Evolutionary conservation across 2,329 filamentous ascomycete species (phyloP).

Genomic region (Colletotrichum lupini): DNA sequence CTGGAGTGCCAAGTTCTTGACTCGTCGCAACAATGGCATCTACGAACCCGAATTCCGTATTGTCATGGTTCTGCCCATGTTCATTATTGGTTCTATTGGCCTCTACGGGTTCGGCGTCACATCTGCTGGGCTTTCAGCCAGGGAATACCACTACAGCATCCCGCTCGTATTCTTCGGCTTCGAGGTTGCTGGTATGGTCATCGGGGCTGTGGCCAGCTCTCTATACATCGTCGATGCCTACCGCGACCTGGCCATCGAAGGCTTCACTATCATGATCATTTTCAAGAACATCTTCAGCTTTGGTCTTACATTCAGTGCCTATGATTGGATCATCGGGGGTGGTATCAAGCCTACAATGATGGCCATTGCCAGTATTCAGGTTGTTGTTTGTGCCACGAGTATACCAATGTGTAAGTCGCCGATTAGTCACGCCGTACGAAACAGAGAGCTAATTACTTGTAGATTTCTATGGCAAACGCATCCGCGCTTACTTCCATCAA

Average conservation of each 20-base stretch:
- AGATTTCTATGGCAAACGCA: conserved; percentile 84
- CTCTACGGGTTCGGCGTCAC: conserved; percentile 88
- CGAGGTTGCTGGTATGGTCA: conserved; percentile 90
- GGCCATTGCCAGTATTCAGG: conserved; percentile 79
- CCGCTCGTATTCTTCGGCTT: conserved; percentile 86
- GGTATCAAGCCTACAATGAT: conserved; percentile 74
- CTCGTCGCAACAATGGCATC: conserved; percentile 78
- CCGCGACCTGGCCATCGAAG: conserved; percentile 85
- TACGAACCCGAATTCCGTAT: conserved; percentile 95
- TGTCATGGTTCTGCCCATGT: conserved; percentile 82
- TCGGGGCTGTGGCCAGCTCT: conserved; percentile 86
- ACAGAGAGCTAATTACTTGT: conserved; percentile 8
- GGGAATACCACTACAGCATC: conserved; percentile 75
- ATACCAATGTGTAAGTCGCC: conserved; percentile 80
- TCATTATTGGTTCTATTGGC: conserved; percentile 81
- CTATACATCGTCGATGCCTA: conserved; percentile 95
- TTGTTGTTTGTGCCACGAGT: conserved; percentile 78
- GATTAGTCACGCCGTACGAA: not conserved
- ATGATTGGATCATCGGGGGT: conserved; percentile 79
- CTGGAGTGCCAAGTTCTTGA: conserved; percentile 76
- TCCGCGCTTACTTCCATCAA: conserved; percentile 79
- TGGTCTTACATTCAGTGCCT: conserved; percentile 84
- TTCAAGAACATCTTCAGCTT: conserved; percentile 98
- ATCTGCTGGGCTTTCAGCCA: conserved; percentile 64
- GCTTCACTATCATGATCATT: conserved; percentile 88